Base-by-base conservation (phyloP, 805 yeast genomes). In the Wickerhamomyces chambardii region DNA sequence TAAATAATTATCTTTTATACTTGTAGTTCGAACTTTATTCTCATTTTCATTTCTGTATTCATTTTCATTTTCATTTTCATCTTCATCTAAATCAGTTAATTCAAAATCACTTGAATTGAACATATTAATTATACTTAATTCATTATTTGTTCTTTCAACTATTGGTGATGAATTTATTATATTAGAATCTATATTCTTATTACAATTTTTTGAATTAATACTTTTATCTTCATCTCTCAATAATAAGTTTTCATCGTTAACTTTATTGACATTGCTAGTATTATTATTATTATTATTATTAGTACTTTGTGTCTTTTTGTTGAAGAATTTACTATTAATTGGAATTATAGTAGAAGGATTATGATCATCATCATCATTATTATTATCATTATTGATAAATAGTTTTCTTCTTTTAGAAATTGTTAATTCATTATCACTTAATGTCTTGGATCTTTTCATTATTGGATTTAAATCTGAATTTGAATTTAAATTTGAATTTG, bases 61-160 rank as follows among this genome's bases (percentile, higher is more conserved):
- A n/a, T 24, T 27, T 24, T 35, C 36, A 14, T 17, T 16, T 4
- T 32, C 42, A 16, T 29, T 28, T 2, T 30, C 38, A 14, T 38
- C 45, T 7, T 43, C 48, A 22, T 50, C 55, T 3, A 49, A 40
- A 33, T 50, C 55, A 10, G 46, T 47, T 45, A 50, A 43, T n/a
- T 50, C 55, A 29, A 45, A 46, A 17, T 50, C 55, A 35, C 55
- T 50, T 1, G 51, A 46, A 21, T 26, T 21, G 5, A 7, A 17
- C 18, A 38, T 32, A 30, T 40, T 6, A 9, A 10, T 21, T 8
- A 21, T 21, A 21, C 10, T 21, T 21, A 21, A 8, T 21, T 21
- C 24, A 21, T 21, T 21, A 7, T 21, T 21, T 7, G 24, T 21
- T 10, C 10, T 21, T 21, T 21, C 24, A 7, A 8, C 10, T 10